A percentile compares a stretch with the other conserved stretches of the same genome.
These are phyloP conservation scores for Aspergillus luchuensis DNA, from an alignment of 2,329 filamentous ascomycete genomes.

Conservation along the genomic window DNA sequence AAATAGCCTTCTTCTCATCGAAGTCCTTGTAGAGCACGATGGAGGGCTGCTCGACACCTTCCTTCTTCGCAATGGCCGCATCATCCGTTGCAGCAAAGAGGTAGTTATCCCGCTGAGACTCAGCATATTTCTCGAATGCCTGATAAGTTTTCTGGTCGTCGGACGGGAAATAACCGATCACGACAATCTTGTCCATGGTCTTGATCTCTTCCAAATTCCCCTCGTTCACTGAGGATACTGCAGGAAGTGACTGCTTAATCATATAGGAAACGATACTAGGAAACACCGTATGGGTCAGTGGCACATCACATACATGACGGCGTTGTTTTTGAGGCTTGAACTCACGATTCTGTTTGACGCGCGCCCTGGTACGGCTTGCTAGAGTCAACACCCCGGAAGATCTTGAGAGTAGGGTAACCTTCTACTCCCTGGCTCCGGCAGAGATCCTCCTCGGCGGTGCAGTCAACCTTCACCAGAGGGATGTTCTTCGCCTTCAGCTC, in stretches of 20 bases:
- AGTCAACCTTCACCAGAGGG: constrained; percentile 64
- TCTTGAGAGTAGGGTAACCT: constrained; percentile 97
- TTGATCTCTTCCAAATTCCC: constrained; percentile 94
- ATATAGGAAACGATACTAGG: constrained; percentile 76
- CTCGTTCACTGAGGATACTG: constrained; percentile 79
- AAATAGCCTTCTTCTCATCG: constrained; percentile 90
- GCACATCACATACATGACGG: neutral
- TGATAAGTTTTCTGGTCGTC: constrained; percentile 84
- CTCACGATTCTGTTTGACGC: constrained; percentile 76
- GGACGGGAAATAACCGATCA: constrained; percentile 82
- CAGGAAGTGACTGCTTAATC: constrained; percentile 95
- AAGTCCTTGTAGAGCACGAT: constrained; percentile 97
- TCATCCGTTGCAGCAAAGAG: constrained; percentile 90
- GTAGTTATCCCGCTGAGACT: constrained; percentile 82
- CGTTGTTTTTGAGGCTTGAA: constrained; percentile 15
- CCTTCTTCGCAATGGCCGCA: constrained; percentile 79
- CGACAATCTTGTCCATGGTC: constrained; percentile 92
- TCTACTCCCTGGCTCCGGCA: constrained; percentile 90
- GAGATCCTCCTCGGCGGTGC: constrained; percentile 89
- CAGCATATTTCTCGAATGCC: constrained; percentile 73
- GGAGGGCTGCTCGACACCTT: constrained; percentile 82
- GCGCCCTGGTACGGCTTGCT: constrained; percentile 81
- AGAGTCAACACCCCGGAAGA: constrained; percentile 90
- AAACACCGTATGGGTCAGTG: constrained; percentile 24
- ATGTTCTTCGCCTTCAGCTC: constrained; percentile 54